Conservation (phyloP, 2,329 filamentous ascomycete species). For the Penicillium hesseltinei region DNA sequence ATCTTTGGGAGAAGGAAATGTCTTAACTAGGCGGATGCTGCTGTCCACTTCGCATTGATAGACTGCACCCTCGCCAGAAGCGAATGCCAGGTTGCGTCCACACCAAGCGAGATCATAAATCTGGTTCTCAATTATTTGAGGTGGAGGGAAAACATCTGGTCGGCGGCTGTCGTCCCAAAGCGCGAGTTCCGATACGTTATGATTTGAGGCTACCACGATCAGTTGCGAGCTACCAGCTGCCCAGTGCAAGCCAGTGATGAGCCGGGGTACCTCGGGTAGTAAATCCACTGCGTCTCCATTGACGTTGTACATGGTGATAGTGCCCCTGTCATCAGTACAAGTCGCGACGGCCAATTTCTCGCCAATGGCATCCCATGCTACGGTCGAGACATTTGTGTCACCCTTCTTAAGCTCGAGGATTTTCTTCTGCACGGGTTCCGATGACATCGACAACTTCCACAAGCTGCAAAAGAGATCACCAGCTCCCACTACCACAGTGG, state of each 20-base stretch:
- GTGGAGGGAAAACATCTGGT: slow-evolving; percentile 38
- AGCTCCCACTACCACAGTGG: slow-evolving; percentile 42
- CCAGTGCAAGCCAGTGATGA: slow-evolving; percentile 47
- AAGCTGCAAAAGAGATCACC: slow-evolving; percentile 47
- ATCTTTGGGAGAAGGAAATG: slow-evolving; percentile 30
- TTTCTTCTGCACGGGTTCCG: slow-evolving; percentile 33
- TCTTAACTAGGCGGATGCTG: slow-evolving; percentile 39
- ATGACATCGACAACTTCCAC: slow-evolving; percentile 41
- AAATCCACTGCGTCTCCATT: slow-evolving; percentile 45
- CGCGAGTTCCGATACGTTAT: slow-evolving; percentile 41
- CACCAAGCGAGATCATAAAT: slow-evolving; percentile 47
- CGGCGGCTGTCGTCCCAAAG: slow-evolving; percentile 45
- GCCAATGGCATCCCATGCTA: slow-evolving; percentile 48
- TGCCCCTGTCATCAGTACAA: slow-evolving; percentile 42
- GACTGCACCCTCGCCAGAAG: slow-evolving; percentile 41
- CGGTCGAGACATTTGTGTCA: slow-evolving; percentile 41
- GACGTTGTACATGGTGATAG: slow-evolving; percentile 46
- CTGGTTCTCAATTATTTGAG: slow-evolving; percentile 37
- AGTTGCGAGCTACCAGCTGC: slow-evolving; percentile 39
- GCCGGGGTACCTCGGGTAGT: slow-evolving; percentile 46
- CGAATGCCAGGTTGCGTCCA: slow-evolving; percentile 37
- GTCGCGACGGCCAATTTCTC: slow-evolving; percentile 48
- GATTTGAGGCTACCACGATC: slow-evolving; percentile 45
- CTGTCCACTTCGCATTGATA: slow-evolving; percentile 42
- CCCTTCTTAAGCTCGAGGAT: slow-evolving; percentile 37